phyloP scores from a whole-genome alignment of 2,329 filamentous ascomycete species.

The Pseudocercospora eumusae region DNA sequence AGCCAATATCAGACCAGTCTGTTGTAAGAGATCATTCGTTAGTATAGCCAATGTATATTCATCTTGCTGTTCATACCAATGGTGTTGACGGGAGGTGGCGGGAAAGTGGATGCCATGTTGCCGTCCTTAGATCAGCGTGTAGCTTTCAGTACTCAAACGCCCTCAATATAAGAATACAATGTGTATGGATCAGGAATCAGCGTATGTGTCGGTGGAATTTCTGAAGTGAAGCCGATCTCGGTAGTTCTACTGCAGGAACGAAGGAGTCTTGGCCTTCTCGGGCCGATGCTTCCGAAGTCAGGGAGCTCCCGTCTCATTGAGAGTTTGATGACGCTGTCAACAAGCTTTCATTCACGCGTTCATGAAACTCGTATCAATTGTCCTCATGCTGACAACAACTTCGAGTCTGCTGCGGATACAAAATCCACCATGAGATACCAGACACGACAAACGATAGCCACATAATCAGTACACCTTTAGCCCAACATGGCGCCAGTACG shows the following conservation, averaged over 20 bases:
- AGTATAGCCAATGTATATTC: conserved; percentile 12
- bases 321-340: conserved; percentile 3
- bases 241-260: not conserved
- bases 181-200: conserved; percentile 2
- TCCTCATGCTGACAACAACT: not conserved
- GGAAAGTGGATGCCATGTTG: conserved; percentile 55
- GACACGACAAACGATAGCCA: not conserved
- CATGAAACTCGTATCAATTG: not conserved
- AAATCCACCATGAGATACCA: not conserved
- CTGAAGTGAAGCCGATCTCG: conserved; percentile 7
- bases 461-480: not conserved
- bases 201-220: not conserved
- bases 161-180: not conserved
- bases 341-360: conserved; percentile 1
- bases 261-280: not conserved
- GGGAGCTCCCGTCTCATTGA: not conserved
- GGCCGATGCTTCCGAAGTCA: conserved; percentile 4
- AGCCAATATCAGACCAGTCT: conserved; percentile 93
- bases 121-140: not conserved
- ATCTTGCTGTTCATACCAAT: conserved; percentile 56
- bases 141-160: not conserved
- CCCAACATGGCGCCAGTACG: conserved; percentile 3
- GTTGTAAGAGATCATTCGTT: conserved; percentile 11
- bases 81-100: conserved; percentile 73
- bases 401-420: not conserved